phyloP scores from a whole-genome alignment of 345 rosid genomes.

The Arabidopsis arenosa region DNA sequence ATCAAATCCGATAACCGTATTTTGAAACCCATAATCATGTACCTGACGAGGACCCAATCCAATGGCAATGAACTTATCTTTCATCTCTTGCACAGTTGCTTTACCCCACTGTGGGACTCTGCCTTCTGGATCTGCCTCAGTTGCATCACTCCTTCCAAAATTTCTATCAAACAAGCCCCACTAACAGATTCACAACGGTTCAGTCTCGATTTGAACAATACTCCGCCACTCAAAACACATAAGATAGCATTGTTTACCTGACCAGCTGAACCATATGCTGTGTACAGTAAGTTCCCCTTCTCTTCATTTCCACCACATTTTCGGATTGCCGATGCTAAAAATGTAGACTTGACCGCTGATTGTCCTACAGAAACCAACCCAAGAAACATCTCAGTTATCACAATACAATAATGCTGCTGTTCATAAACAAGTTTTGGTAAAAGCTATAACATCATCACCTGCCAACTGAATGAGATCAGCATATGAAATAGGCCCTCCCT shows the following conservation, averaged over 20 bases:
- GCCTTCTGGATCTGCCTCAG: conserved; percentile 82
- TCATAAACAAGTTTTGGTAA: conserved; percentile 28
- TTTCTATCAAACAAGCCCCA: conserved; percentile 92
- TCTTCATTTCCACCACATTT: conserved; percentile 96
- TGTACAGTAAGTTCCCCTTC: conserved; percentile 69
- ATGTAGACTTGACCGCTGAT: conserved; percentile 76
- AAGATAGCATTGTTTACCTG: conserved; percentile 59
- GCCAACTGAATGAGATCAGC: conserved; percentile 84
- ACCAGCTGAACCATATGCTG: conserved; percentile 86
- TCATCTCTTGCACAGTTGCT: conserved; percentile 87
- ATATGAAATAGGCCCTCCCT: conserved; percentile 88
- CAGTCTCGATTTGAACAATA: conserved; percentile 7
- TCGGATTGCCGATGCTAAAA: conserved; percentile 82
- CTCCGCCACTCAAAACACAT: not conserved
- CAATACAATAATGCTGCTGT: not conserved
- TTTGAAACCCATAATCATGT: conserved; percentile 19
- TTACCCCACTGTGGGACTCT: conserved; percentile 82
- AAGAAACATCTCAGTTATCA: conserved; percentile 5
- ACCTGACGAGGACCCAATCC: conserved; percentile 99
- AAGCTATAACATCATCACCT: conserved; percentile 48
- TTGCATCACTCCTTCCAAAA: conserved; percentile 77
- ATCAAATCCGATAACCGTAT: not conserved
- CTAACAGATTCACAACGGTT: conserved; percentile 44
- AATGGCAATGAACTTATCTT: conserved; percentile 75
- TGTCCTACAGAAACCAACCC: conserved; percentile 55